Percentiles rank a stretch among this genome's conserved stretches.
Conservation (phyloP, 2,329 filamentous ascomycete genomes). For the Arthrobotrys iridis region DNA sequence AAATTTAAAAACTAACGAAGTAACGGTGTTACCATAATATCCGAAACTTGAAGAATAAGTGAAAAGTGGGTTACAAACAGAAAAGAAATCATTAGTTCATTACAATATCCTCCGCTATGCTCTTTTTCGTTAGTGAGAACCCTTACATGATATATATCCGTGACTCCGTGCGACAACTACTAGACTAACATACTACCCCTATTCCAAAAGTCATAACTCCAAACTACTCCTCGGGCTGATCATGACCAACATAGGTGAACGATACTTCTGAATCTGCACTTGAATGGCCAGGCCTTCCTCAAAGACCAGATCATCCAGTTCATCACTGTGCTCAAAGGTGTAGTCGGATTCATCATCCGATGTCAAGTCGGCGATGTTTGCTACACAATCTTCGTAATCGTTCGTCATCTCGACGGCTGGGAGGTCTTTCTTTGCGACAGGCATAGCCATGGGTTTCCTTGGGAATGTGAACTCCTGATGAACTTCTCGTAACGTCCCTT, state of each 20-base stretch:
- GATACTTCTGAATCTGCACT: constrained; percentile 30
- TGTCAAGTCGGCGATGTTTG: constrained; percentile 42
- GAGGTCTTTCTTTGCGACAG: constrained; percentile 28
- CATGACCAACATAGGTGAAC: constrained; percentile 25
- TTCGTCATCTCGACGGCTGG: constrained; percentile 17
- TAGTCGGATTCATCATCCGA: constrained; percentile 50
- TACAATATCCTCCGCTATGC: constrained; percentile 5
- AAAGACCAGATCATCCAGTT: constrained; percentile 38
- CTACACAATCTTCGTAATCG: constrained; percentile 47
- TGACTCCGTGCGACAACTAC: constrained; percentile 5
- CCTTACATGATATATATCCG: constrained; percentile 6
- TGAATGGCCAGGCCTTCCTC: constrained; percentile 46
- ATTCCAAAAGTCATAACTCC: constrained; percentile 22
- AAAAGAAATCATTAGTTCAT: constrained; percentile 29
- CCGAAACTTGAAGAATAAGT: background rate
- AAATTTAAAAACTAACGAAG: constrained; percentile 9
- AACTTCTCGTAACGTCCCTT: background rate
- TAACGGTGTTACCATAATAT: constrained; percentile 8
- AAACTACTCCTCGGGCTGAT: constrained; percentile 34
- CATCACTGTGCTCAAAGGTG: constrained; percentile 39
- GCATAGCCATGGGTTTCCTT: background rate
- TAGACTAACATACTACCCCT: background rate
- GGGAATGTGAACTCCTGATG: constrained; percentile 12
- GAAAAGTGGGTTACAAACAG: background rate
- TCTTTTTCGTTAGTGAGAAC: background rate